A percentile compares a stretch with the other conserved stretches of the same genome.
Evolutionary conservation across 495 filamentous ascomycete species (phyloP).

Genomic region (Tirmania nivea): DNA sequence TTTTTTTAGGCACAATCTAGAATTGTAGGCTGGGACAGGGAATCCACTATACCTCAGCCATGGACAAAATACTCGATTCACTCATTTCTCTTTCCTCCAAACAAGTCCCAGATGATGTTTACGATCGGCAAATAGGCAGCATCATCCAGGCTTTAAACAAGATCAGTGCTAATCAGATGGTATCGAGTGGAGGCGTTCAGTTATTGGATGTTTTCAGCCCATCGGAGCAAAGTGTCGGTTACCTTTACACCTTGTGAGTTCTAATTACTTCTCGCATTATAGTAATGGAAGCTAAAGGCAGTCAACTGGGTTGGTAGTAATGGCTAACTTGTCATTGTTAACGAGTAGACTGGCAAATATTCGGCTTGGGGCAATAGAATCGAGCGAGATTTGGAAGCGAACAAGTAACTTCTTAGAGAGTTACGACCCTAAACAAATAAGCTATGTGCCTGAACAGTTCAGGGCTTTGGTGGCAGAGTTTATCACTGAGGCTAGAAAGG

Average conservation of each 20-base stretch:
- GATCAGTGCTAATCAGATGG: not conserved
- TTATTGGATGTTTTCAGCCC: slow-evolving; percentile 16
- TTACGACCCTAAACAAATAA: slow-evolving; percentile 15
- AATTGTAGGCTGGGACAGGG: too few relatives aligned
- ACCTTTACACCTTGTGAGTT: slow-evolving; percentile 19
- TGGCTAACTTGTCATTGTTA: too few relatives aligned
- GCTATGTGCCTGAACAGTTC: slow-evolving; percentile 13
- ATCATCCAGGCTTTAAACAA: not conserved
- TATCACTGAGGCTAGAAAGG: slow-evolving; percentile 13
- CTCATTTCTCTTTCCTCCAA: not conserved
- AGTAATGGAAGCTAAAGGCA: too few relatives aligned
- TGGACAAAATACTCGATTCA: not conserved
- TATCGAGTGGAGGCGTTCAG: slow-evolving; percentile 5
- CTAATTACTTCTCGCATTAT: not conserved
- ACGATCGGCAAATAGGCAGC: not conserved
- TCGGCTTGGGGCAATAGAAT: slow-evolving; percentile 2
- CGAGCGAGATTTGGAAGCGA: not conserved
- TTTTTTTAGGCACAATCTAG: too few relatives aligned
- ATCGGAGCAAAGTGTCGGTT: slow-evolving; percentile 13
- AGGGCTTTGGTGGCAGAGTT: slow-evolving; percentile 13
- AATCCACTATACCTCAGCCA: not conserved
- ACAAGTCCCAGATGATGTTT: not conserved
- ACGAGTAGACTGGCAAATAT: slow-evolving; percentile 1
- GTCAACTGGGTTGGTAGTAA: too few relatives aligned
- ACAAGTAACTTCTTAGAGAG: slow-evolving; percentile 9